Evolutionary conservation across 73 alveolate species (phyloP).

Genomic region (Tetrahymena thermophila): DNA sequence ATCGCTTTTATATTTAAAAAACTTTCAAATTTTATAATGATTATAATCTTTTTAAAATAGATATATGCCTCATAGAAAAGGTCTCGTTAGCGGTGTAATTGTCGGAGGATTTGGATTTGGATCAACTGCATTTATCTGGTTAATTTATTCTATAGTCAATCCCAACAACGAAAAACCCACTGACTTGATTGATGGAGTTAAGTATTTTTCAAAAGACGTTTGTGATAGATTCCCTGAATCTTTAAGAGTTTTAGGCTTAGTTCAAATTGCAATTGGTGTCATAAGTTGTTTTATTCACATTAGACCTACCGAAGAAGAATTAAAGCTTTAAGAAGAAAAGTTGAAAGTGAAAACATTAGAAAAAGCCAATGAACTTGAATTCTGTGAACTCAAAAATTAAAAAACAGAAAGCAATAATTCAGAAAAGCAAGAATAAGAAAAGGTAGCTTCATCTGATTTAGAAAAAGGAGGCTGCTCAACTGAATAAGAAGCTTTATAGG

Average conservation of each 20-base stretch:
- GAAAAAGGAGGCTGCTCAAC: neutral
- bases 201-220: neutral
- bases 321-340: neutral
- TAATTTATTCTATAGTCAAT: neutral
- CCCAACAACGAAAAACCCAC: neutral
- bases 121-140: slow-evolving; percentile 3
- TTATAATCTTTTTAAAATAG: neutral
- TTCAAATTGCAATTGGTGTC: neutral
- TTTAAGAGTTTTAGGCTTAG: neutral
- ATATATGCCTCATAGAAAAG: slow-evolving; percentile 32
- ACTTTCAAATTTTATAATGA: neutral
- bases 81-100: slow-evolving; percentile 46
- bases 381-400: neutral
- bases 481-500: neutral
- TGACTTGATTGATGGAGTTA: neutral
- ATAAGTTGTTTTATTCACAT: neutral
- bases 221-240: neutral
- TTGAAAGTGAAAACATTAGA: neutral
- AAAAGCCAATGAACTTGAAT: neutral
- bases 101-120: slow-evolving; percentile 59
- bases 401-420: neutral
- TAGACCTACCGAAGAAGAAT: neutral
- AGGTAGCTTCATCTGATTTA: neutral
- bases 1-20: neutral
- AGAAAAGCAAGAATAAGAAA: neutral